Evolutionary conservation across 768 basidiomycete genomes (phyloP).

Genomic region (Inosperma sp.): DNA sequence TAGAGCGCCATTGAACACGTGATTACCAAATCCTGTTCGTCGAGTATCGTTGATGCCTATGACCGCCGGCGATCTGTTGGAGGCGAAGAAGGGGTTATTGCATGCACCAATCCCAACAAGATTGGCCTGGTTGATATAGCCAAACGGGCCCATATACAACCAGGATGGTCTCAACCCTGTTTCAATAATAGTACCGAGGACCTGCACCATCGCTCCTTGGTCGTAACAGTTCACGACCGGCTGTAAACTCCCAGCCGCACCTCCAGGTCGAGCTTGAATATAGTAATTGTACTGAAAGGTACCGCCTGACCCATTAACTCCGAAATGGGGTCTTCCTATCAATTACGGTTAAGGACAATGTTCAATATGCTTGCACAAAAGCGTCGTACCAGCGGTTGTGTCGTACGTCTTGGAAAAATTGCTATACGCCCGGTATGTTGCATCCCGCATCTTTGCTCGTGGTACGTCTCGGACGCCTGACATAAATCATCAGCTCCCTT

Average conservation of each 20-base stretch:
- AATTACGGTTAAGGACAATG: neutral
- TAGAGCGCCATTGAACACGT: neutral
- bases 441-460: neutral
- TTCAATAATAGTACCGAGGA: neutral
- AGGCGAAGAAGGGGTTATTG: neutral
- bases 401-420: neutral
- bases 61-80: neutral
- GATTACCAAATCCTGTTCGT: neutral
- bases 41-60: neutral
- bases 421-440: neutral
- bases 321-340: neutral
- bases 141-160: neutral
- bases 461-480: neutral
- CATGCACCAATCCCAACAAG: neutral
- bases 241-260: neutral
- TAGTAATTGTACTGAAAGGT: neutral
- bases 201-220: conserved; percentile 1
- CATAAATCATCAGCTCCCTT: neutral
- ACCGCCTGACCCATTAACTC: neutral
- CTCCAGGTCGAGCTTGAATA: neutral
- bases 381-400: neutral
- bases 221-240: neutral
- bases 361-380: neutral
- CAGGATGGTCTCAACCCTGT: neutral
- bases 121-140: neutral